phyloP scores from a whole-genome alignment of 2,329 filamentous ascomycete genomes.

The Pleurostoma richardsiae region DNA sequence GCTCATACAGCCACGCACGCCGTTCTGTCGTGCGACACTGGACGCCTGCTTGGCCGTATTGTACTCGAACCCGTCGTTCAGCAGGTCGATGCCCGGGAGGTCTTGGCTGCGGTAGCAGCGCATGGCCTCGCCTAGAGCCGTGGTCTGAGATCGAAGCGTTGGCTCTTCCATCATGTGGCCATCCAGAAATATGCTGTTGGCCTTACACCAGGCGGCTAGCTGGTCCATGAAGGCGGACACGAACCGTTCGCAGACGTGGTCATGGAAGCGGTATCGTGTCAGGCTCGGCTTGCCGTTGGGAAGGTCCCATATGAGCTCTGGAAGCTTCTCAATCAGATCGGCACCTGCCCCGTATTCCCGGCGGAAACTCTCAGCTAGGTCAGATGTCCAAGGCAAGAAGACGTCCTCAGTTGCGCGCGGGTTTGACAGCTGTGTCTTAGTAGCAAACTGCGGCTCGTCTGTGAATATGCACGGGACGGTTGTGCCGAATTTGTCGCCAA shows the following conservation, averaged over 20 bases:
- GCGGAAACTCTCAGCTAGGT: slow-evolving; percentile 17
- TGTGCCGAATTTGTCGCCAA: slow-evolving; percentile 21
- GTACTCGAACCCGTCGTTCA: slow-evolving; percentile 21
- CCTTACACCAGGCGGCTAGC: slow-evolving; percentile 18
- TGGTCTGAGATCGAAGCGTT: slow-evolving; percentile 21
- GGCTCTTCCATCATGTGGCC: slow-evolving; percentile 27
- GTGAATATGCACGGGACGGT: slow-evolving; percentile 24
- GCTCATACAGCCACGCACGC: slow-evolving; percentile 18
- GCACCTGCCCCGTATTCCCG: slow-evolving; percentile 10
- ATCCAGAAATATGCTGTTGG: slow-evolving; percentile 18
- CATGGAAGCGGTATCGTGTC: slow-evolving; percentile 20
- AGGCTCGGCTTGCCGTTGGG: slow-evolving; percentile 7
- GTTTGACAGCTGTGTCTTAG: slow-evolving; percentile 19
- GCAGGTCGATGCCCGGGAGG: slow-evolving; percentile 23
- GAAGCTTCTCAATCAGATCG: slow-evolving; percentile 16
- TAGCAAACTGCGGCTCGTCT: slow-evolving; percentile 24
- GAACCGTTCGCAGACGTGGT: slow-evolving; percentile 23
- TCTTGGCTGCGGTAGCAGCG: slow-evolving; percentile 22
- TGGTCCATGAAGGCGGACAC: slow-evolving; percentile 23
- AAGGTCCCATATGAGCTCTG: slow-evolving; percentile 22
- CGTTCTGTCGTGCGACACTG: slow-evolving; percentile 22
- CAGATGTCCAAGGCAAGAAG: slow-evolving; percentile 22
- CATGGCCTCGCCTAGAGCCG: slow-evolving; percentile 23
- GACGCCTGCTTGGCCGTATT: slow-evolving; percentile 24
- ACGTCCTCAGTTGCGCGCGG: slow-evolving; percentile 16